phyloP scores from a whole-genome alignment of 176 grass and related monocot genomes.

The Avena atlantica region DNA sequence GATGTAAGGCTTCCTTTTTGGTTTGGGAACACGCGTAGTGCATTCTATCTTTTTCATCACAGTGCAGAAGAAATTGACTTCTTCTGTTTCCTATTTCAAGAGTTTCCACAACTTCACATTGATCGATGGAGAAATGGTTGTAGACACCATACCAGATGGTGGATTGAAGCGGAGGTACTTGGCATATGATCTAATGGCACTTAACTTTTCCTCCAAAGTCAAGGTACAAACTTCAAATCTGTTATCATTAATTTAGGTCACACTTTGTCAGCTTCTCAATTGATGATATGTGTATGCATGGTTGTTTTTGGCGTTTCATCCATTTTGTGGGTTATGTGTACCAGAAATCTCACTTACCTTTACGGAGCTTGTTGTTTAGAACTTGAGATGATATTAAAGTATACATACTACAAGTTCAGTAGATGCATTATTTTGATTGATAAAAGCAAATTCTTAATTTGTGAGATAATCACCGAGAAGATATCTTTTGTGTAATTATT shows the following conservation, averaged over 20 bases:
- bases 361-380: neutral
- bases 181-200: conserved; percentile 55
- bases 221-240: conserved; percentile 35
- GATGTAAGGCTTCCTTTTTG: conserved; percentile 59
- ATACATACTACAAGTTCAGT: conserved; percentile 1
- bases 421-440: conserved; percentile 17
- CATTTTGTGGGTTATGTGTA: neutral
- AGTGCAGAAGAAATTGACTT: conserved; percentile 17
- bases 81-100: conserved; percentile 45
- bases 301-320: neutral
- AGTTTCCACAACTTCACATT: conserved; percentile 60
- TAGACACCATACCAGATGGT: conserved; percentile 39
- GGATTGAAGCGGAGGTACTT: conserved; percentile 43
- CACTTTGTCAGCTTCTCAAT: neutral
- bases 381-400: neutral
- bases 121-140: conserved; percentile 54
- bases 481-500: conserved; percentile 24
- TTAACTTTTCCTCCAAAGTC: conserved; percentile 43
- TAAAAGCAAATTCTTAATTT: neutral
- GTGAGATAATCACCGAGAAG: neutral
- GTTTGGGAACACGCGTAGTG: conserved; percentile 11
- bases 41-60: conserved; percentile 10
- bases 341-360: neutral
- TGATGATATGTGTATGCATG: neutral
- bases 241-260: neutral